A percentile compares a stretch with the other conserved stretches of the same genome.
These are phyloP conservation scores for Lactarius trivialis DNA, from an alignment of 768 basidiomycete genomes.

Conservation along the genomic window DNA sequence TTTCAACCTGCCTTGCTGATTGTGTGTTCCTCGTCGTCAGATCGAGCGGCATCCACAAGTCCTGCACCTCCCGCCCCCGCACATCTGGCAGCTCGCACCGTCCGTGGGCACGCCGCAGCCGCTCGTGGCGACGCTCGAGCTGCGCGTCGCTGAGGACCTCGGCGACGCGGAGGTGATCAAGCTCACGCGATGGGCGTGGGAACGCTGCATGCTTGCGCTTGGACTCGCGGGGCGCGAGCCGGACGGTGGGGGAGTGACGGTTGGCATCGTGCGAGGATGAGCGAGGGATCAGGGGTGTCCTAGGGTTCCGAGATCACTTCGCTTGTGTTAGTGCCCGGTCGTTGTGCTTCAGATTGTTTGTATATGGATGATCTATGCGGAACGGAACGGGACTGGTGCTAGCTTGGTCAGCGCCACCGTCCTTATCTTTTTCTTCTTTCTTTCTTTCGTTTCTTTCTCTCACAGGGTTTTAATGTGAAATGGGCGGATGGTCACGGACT, in stretches of 20 bases:
- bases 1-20: neutral
- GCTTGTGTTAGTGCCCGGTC: neutral
- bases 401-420: neutral
- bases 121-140: constrained; percentile 74
- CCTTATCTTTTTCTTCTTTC: neutral
- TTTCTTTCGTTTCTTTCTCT: neutral
- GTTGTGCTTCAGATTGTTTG: neutral
- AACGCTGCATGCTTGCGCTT: constrained; percentile 52
- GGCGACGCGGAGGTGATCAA: constrained; percentile 64
- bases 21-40: constrained; percentile 31
- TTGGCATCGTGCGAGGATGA: constrained; percentile 64
- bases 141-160: constrained; percentile 64
- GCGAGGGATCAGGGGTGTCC: too few relatives aligned
- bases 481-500: neutral
- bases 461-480: neutral
- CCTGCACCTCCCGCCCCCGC: constrained; percentile 74
- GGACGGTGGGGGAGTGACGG: constrained; percentile 58
- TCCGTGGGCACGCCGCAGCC: constrained; percentile 26
- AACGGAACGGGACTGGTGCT: neutral
- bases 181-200: constrained; percentile 73
- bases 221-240: constrained; percentile 31
- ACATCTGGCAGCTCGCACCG: constrained; percentile 77
- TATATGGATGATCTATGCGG: neutral
- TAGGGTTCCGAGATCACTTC: too few relatives aligned
- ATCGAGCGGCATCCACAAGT: constrained; percentile 83